A percentile compares a stretch with the other conserved stretches of the same genome.
phyloP scores from a whole-genome alignment of 2,329 filamentous ascomycete genomes.

The Alternaria sp. region DNA sequence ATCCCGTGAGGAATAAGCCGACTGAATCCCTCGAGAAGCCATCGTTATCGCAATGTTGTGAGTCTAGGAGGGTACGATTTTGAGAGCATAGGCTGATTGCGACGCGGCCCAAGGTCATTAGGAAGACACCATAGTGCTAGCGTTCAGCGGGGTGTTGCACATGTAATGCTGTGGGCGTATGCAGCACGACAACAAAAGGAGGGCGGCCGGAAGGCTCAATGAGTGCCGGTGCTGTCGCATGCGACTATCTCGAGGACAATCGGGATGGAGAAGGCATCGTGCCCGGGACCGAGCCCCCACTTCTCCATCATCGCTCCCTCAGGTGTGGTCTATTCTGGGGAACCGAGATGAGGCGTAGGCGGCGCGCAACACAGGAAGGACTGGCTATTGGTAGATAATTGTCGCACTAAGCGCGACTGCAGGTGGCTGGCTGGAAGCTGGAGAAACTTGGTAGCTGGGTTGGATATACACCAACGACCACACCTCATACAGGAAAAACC shows the following conservation, averaged over 20 bases:
- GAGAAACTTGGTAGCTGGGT: not conserved
- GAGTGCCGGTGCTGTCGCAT: not conserved
- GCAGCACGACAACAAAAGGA: not conserved
- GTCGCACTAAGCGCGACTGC: conserved; percentile 4
- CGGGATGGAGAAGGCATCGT: not conserved
- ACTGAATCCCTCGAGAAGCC: conserved; percentile 27
- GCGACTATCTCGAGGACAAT: not conserved
- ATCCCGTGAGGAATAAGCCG: conserved; percentile 29
- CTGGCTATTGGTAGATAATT: not conserved
- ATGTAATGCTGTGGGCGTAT: conserved; percentile 1
- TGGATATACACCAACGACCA: too few relatives aligned
- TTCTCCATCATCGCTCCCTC: not conserved
- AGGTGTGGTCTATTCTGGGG: not conserved
- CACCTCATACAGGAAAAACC: not conserved
- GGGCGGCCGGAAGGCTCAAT: not conserved
- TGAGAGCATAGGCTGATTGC: not conserved
- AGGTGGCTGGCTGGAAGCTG: not conserved
- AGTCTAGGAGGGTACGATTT: not conserved
- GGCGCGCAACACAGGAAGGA: not conserved
- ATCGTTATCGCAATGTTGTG: conserved; percentile 16
- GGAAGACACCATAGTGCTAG: not conserved
- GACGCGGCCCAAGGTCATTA: conserved; percentile 3
- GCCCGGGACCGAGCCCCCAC: not conserved
- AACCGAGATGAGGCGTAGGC: not conserved
- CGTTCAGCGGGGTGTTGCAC: conserved; percentile 1